Conservation (phyloP, 2,329 filamentous ascomycete genomes). For the Curvularia verruculosa region DNA sequence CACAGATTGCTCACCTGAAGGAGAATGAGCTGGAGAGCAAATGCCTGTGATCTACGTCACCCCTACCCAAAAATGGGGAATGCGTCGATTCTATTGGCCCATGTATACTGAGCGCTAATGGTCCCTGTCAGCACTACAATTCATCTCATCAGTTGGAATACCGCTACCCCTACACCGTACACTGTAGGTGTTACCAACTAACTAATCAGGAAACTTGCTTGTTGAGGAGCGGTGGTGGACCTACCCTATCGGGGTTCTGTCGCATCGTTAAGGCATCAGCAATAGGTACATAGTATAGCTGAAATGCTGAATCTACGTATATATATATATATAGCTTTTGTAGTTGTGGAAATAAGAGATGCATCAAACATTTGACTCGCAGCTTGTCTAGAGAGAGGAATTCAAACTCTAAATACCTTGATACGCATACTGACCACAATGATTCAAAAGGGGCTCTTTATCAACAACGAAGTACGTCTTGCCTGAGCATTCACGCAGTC, state of each 20-base stretch:
- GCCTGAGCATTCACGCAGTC: neutral
- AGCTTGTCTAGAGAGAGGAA: neutral
- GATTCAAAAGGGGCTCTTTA: constrained; percentile 29
- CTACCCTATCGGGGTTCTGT: neutral
- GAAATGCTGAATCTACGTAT: too few species aligned
- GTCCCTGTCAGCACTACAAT: neutral
- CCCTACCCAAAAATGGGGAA: neutral
- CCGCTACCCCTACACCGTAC: neutral
- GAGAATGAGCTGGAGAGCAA: neutral
- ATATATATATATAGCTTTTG: neutral
- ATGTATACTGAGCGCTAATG: neutral
- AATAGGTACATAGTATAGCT: neutral
- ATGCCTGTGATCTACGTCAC: neutral
- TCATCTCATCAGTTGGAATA: neutral
- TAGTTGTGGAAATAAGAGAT: neutral
- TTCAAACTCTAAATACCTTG: neutral
- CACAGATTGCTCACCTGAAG: neutral
- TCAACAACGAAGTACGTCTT: constrained; percentile 35
- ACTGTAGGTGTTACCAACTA: neutral
- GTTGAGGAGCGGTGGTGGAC: too few species aligned
- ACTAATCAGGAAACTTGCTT: neutral
- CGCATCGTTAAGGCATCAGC: neutral
- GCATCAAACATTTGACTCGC: neutral
- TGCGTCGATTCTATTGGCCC: neutral
- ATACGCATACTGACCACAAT: neutral